Percentiles rank a stretch among this genome's conserved stretches.
phyloP scores from a whole-genome alignment of 345 rosid species.

The Eucalyptus guilfoylei region DNA sequence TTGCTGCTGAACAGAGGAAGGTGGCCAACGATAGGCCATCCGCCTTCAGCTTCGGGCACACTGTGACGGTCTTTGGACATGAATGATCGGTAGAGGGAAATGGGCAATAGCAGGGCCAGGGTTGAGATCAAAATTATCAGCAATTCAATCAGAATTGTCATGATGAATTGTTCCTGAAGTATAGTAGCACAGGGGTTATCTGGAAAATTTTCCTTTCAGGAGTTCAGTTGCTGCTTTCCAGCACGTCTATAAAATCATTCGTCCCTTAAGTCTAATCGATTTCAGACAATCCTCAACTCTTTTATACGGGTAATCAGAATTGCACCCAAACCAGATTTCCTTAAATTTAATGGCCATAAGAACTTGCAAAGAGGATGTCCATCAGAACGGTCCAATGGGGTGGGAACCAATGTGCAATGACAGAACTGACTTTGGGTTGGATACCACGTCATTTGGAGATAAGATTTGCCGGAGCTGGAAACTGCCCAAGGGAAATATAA shows the following conservation, averaged over 20 bases:
- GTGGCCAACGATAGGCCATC: constrained; percentile 35
- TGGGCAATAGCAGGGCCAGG: not conserved
- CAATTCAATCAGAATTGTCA: not conserved
- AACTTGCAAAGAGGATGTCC: not conserved
- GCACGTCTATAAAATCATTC: not conserved
- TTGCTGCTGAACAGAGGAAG: constrained; percentile 11
- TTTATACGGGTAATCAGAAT: not conserved
- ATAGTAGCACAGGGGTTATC: not conserved
- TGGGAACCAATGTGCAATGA: not conserved
- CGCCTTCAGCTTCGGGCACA: constrained; percentile 12
- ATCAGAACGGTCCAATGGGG: not conserved
- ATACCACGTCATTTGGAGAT: not conserved
- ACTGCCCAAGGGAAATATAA: no score
- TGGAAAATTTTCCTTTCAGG: not conserved
- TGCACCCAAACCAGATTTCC: not conserved
- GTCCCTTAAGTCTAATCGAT: not conserved
- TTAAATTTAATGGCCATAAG: not conserved
- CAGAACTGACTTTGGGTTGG: not conserved
- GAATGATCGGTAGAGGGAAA: not conserved
- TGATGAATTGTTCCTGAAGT: not conserved
- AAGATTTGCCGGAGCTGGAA: not conserved
- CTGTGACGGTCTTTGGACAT: not conserved
- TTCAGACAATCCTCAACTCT: not conserved
- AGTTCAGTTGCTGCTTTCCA: not conserved
- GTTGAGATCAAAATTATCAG: not conserved